Evolutionary conservation across 495 filamentous ascomycete genomes (phyloP).

Genomic region (Corynascus novoguineensis): DNA sequence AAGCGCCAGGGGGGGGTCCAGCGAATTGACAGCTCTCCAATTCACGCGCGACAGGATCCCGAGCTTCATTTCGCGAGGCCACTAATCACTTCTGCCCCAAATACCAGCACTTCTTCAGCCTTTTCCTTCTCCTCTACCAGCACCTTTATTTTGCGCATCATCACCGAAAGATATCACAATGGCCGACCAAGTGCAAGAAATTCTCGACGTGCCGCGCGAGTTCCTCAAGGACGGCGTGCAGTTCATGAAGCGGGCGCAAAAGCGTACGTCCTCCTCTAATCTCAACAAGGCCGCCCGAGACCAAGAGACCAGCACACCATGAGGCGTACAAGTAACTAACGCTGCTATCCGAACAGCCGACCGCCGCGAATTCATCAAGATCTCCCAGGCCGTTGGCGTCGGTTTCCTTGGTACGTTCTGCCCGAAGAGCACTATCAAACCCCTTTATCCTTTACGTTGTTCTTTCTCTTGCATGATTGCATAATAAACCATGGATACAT

Average conservation of each 20-base stretch:
- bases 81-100: not conserved
- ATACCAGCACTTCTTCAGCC: too few relatives aligned
- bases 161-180: conserved; percentile 35
- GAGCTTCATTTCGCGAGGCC: not conserved
- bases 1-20: conserved; percentile 2
- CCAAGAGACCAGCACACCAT: too few relatives aligned
- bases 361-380: conserved; percentile 84
- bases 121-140: not conserved
- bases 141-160: not conserved
- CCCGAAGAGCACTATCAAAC: too few relatives aligned
- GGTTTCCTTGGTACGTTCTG: conserved; percentile 35
- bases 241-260: conserved; percentile 79
- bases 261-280: conserved; percentile 60
- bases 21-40: conserved; percentile 19
- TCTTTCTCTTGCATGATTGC: not conserved
- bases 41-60: conserved; percentile 14
- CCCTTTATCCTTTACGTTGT: not conserved
- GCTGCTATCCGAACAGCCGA: conserved; percentile 47
- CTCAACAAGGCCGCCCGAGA: too few relatives aligned
- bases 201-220: conserved; percentile 75
- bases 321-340: not conserved
- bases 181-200: conserved; percentile 73
- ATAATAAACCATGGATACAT: not conserved
- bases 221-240: conserved; percentile 76
- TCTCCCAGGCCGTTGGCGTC: conserved; percentile 91